Conservation (phyloP, 768 basidiomycete genomes). For the Tubosaeta sp. region DNA sequence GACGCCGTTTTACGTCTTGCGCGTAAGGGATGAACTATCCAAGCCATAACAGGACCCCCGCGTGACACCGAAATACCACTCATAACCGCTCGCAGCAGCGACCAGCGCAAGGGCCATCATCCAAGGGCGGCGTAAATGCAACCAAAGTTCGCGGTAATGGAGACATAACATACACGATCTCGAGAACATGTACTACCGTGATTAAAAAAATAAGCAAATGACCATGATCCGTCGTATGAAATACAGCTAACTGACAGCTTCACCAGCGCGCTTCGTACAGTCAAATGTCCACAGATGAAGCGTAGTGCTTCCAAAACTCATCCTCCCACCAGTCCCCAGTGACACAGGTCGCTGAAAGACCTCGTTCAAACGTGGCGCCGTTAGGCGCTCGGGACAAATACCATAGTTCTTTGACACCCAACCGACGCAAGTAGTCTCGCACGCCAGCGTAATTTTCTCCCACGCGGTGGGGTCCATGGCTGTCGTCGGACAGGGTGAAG, state of each 20-base stretch:
- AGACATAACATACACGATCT: constrained; percentile 3
- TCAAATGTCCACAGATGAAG: constrained; percentile 14
- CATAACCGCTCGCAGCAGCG: constrained; percentile 6
- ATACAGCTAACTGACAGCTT: constrained; percentile 22
- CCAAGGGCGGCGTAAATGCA: constrained; percentile 14
- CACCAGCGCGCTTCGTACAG: constrained; percentile 13
- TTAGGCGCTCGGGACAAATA: constrained; percentile 42
- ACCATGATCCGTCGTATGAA: constrained; percentile 9
- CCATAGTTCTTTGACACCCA: constrained; percentile 67
- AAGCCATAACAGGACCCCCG: background rate
- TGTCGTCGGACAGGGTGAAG: constrained; percentile 91
- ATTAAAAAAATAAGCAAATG: background rate
- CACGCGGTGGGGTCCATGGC: constrained; percentile 85
- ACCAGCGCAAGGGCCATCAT: constrained; percentile 4
- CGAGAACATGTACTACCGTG: background rate
- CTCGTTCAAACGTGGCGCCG: constrained; percentile 25
- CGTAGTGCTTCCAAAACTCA: constrained; percentile 47
- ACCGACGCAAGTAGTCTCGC: constrained; percentile 56
- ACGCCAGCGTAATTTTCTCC: constrained; percentile 78
- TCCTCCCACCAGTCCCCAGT: constrained; percentile 56
- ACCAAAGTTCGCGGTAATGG: constrained; percentile 7
- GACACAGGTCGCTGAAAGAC: constrained; percentile 40
- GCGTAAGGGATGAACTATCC: constrained; percentile 9
- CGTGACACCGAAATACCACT: constrained; percentile 5
- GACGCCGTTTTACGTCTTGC: constrained; percentile 27